These are phyloP conservation scores for Podila verticillata DNA, from an alignment of 192 early-diverging fungal species.

Conservation along the genomic window DNA sequence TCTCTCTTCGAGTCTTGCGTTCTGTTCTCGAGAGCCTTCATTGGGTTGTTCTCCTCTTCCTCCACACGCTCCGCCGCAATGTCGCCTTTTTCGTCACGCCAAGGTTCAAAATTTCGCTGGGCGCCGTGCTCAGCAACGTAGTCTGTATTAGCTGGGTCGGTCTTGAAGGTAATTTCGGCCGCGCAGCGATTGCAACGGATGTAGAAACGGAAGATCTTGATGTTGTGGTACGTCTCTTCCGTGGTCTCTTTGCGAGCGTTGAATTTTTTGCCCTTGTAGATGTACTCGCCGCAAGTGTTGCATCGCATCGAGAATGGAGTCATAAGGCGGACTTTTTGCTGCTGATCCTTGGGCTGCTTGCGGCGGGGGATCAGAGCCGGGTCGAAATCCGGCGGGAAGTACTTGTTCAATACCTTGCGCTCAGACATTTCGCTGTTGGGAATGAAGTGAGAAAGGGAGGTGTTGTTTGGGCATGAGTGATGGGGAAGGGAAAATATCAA, in stretches of 20 bases:
- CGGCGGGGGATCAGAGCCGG: constrained; percentile 90
- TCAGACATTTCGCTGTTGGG: constrained; percentile 25
- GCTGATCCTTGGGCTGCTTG: constrained; percentile 81
- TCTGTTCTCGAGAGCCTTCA: constrained; percentile 94
- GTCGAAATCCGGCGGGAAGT: constrained; percentile 98
- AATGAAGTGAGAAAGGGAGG: neutral
- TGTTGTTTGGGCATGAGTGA: neutral
- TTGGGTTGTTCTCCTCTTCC: constrained; percentile 93
- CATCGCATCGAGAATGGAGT: constrained; percentile 99
- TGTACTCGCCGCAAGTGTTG: constrained; percentile 94
- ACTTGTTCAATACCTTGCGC: constrained; percentile 96
- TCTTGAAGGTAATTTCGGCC: constrained; percentile 98
- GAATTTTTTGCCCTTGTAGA: constrained; percentile 98
- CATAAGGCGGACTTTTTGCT: constrained; percentile 98
- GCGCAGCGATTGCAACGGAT: constrained; percentile 93
- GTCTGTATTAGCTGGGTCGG: constrained; percentile 94
- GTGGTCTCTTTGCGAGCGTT: constrained; percentile 95
- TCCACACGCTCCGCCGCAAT: constrained; percentile 71
- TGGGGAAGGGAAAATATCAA: neutral
- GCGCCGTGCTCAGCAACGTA: constrained; percentile 96
- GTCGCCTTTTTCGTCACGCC: constrained; percentile 76
- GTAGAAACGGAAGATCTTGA: constrained; percentile 83
- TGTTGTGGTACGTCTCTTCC: constrained; percentile 75
- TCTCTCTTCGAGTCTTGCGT: constrained; percentile 94
- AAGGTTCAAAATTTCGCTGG: constrained; percentile 94